phyloP scores from a whole-genome alignment of 805 yeast genomes.

The Yamadazyma nakazawae region DNA sequence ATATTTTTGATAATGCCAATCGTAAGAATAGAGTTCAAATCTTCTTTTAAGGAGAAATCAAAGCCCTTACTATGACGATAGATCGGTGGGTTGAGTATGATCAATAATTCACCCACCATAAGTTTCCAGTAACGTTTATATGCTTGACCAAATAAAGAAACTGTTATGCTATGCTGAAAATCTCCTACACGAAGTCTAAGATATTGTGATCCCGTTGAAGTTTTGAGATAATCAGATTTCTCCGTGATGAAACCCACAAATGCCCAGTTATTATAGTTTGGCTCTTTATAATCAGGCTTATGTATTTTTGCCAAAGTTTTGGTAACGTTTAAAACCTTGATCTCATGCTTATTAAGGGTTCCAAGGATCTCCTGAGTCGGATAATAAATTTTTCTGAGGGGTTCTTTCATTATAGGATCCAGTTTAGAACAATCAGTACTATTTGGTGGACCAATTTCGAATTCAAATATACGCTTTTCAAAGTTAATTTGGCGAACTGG shows the following conservation, averaged over 20 bases:
- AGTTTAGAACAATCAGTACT: not conserved
- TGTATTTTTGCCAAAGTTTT: constrained; percentile 60
- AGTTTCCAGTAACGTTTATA: constrained; percentile 72
- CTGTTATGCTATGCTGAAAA: constrained; percentile 55
- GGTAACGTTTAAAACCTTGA: constrained; percentile 54
- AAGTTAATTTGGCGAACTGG: constrained; percentile 19
- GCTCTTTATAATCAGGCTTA: constrained; percentile 69
- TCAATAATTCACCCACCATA: constrained; percentile 69
- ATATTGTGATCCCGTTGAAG: constrained; percentile 48
- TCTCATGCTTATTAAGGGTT: constrained; percentile 22
- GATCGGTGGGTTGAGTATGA: constrained; percentile 70
- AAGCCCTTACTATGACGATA: constrained; percentile 32
- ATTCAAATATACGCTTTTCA: constrained; percentile 23
- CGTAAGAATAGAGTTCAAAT: constrained; percentile 52
- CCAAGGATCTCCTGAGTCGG: not conserved
- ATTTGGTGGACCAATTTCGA: constrained; percentile 15
- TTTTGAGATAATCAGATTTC: constrained; percentile 52
- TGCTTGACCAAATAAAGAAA: constrained; percentile 65
- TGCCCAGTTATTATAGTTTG: constrained; percentile 75
- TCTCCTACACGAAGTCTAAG: constrained; percentile 65
- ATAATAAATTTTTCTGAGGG: not conserved
- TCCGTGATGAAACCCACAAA: constrained; percentile 63
- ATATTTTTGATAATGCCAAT: constrained; percentile 69
- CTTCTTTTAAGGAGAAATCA: constrained; percentile 37
- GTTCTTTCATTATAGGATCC: constrained; percentile 4